Evolutionary conservation across 768 basidiomycete genomes (phyloP).

Genomic region (Boletus reticulatus): DNA sequence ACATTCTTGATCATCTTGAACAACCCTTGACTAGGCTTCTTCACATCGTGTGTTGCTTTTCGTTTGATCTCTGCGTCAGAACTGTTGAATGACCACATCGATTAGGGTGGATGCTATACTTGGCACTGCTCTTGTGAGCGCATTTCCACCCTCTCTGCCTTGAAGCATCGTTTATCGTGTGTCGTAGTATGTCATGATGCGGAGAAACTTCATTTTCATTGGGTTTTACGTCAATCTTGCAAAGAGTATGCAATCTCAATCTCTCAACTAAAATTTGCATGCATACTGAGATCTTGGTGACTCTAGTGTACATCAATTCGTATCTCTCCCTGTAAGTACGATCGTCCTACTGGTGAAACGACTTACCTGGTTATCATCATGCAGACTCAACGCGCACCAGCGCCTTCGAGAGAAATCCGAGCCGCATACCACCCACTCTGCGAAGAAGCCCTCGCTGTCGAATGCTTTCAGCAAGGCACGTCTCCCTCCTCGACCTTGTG

Average conservation of each 20-base stretch:
- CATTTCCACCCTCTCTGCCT: background rate
- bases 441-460: background rate
- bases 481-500: background rate
- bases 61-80: background rate
- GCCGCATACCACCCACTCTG: background rate
- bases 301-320: constrained; percentile 51
- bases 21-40: constrained; percentile 34
- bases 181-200: constrained; percentile 44
- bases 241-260: constrained; percentile 42
- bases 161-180: background rate
- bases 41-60: constrained; percentile 33
- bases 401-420: constrained; percentile 27
- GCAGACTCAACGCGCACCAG: constrained; percentile 46
- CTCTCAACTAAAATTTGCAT: background rate
- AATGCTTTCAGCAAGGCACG: constrained; percentile 3
- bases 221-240: constrained; percentile 50
- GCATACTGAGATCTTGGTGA: background rate
- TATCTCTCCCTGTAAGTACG: constrained; percentile 45
- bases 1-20: constrained; percentile 4
- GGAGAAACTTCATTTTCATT: constrained; percentile 50
- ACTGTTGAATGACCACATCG: background rate
- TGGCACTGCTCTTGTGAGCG: constrained; percentile 39
- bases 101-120: constrained; percentile 44
- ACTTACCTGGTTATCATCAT: background rate
- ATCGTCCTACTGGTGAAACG: background rate